A percentile compares a stretch with the other conserved stretches of the same genome.
phyloP scores from a whole-genome alignment of 805 yeast species.

The Saccharomycopsis fodiens region DNA sequence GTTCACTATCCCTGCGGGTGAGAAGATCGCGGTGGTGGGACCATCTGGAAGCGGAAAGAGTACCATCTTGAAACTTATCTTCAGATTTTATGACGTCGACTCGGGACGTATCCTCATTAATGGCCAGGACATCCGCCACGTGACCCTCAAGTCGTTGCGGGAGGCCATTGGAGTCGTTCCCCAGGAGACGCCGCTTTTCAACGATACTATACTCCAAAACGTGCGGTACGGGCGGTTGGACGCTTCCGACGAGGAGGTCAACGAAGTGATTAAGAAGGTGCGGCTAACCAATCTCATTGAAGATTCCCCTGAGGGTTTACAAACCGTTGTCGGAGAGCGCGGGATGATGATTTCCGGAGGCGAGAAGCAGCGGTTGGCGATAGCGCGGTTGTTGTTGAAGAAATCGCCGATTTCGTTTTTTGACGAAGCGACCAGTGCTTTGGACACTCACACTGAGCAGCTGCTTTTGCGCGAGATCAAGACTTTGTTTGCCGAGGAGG shows the following conservation, averaged over 20 bases:
- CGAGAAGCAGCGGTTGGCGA: slow-evolving; percentile 91
- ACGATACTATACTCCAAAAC: slow-evolving; percentile 82
- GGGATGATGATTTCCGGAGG: slow-evolving; percentile 99
- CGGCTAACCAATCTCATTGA: slow-evolving; percentile 54
- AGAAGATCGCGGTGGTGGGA: slow-evolving; percentile 90
- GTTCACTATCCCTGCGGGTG: slow-evolving; percentile 84
- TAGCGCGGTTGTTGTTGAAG: slow-evolving; percentile 83
- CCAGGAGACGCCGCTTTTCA: slow-evolving; percentile 93
- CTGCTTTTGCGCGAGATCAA: slow-evolving; percentile 69
- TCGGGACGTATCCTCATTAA: slow-evolving; percentile 76
- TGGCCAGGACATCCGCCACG: slow-evolving; percentile 76
- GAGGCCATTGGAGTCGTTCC: slow-evolving; percentile 85
- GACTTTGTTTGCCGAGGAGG: slow-evolving; percentile 46
- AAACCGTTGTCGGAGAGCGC: slow-evolving; percentile 90
- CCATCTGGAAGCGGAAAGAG: slow-evolving; percentile 96
- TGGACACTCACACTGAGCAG: slow-evolving; percentile 95
- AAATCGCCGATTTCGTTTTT: slow-evolving; percentile 85
- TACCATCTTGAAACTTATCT: slow-evolving; percentile 73
- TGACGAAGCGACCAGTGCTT: slow-evolving; percentile 94
- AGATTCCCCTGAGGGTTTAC: slow-evolving; percentile 74
- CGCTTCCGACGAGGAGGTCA: slow-evolving; percentile 68
- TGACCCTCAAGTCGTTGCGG: slow-evolving; percentile 70
- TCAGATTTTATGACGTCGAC: slow-evolving; percentile 81
- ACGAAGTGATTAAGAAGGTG: slow-evolving; percentile 57
- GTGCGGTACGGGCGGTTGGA: slow-evolving; percentile 75